Conservation (phyloP, 1,139 yeast species). For the Protomyces pachydermus region DNA sequence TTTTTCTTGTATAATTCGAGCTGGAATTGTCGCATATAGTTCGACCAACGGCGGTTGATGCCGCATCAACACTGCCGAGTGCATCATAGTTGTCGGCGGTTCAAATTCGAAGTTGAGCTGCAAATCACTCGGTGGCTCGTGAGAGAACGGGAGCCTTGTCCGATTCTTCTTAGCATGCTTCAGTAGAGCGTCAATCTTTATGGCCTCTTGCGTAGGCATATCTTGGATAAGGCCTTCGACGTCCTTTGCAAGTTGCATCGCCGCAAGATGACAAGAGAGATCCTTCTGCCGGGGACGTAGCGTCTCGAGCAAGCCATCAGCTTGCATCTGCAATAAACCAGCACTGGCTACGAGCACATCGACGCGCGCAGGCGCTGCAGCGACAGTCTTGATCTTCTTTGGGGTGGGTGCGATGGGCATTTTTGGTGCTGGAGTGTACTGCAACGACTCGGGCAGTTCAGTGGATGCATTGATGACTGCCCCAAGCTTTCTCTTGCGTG, state of each 20-base stretch:
- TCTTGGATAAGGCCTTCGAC: not conserved
- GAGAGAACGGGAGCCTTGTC: not conserved
- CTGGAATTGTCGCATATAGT: slow-evolving; percentile 9
- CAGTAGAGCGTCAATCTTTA: slow-evolving; percentile 1
- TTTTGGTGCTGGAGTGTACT: slow-evolving; percentile 7
- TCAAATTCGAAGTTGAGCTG: slow-evolving; percentile 6
- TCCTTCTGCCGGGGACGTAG: not conserved
- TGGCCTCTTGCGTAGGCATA: not conserved
- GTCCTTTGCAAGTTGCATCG: not conserved
- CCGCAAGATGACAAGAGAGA: not conserved
- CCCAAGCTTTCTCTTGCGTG: slow-evolving; percentile 18
- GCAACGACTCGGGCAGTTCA: slow-evolving; percentile 14
- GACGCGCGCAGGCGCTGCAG: not conserved
- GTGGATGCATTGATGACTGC: slow-evolving; percentile 8
- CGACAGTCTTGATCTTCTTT: slow-evolving; percentile 5
- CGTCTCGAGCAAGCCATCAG: slow-evolving; percentile 1
- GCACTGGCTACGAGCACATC: not conserved
- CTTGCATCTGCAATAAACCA: slow-evolving; percentile 7
- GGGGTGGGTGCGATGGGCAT: slow-evolving; percentile 17
- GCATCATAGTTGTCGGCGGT: not conserved
- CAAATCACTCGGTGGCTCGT: slow-evolving; percentile 1
- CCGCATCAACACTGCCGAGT: not conserved
- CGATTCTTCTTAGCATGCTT: not conserved
- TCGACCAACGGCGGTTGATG: not conserved
- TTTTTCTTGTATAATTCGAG: slow-evolving; percentile 63